These are phyloP conservation scores for Begonia masoniana DNA, from an alignment of 306 rosid species.

Conservation along the genomic window DNA sequence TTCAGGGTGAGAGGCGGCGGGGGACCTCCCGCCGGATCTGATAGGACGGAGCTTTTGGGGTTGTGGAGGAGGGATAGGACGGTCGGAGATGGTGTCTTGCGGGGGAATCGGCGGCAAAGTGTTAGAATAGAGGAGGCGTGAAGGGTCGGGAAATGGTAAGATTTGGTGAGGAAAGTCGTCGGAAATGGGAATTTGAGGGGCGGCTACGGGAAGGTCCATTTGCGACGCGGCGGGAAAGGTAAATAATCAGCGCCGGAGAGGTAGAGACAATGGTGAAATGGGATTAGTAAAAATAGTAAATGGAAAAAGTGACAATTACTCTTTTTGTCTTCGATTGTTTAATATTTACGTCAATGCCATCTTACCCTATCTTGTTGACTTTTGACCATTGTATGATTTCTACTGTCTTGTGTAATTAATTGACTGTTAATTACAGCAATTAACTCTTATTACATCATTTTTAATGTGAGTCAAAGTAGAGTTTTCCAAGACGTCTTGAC, in stretches of 20 bases:
- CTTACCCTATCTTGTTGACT: too few species aligned
- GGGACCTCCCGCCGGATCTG: constrained; percentile 29
- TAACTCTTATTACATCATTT: too few species aligned
- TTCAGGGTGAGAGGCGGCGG: constrained; percentile 11
- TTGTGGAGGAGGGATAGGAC: constrained; percentile 28
- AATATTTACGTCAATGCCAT: constrained; percentile 4
- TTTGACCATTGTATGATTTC: too few species aligned
- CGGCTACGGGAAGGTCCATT: constrained; percentile 35
- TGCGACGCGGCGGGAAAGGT: constrained; percentile 8
- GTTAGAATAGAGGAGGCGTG: constrained; percentile 37
- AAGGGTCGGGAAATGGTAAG: constrained; percentile 59
- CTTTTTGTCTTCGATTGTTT: neutral
- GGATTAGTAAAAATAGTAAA: constrained; percentile 25
- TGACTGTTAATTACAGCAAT: too few species aligned
- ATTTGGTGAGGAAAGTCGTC: constrained; percentile 36
- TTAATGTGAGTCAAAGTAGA: too few species aligned
- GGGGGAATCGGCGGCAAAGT: constrained; percentile 16
- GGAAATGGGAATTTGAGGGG: constrained; percentile 10
- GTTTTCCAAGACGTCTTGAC: too few species aligned
- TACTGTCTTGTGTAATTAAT: too few species aligned
- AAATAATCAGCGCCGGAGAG: constrained; percentile 25
- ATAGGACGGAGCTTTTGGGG: constrained; percentile 84
- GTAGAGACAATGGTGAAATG: constrained; percentile 33
- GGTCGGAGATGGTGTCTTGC: constrained; percentile 8
- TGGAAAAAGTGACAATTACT: constrained; percentile 5